A percentile compares a stretch with the other conserved stretches of the same genome.
phyloP scores from a whole-genome alignment of 495 filamentous ascomycete species.

The Xylaria bambusicola region DNA sequence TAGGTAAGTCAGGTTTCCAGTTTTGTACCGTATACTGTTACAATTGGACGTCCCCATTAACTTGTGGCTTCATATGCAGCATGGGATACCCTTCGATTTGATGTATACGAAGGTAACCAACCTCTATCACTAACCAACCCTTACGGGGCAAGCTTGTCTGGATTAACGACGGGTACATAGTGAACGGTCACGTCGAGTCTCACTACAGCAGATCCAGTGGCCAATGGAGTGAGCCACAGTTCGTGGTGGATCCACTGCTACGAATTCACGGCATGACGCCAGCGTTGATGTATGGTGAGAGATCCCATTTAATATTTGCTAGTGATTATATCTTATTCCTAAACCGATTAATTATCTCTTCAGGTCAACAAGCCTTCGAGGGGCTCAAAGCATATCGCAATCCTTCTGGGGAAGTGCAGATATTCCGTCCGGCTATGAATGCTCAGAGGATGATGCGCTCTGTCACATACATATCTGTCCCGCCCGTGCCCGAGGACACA shows the following conservation, averaged over 20 bases:
- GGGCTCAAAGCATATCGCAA: neutral
- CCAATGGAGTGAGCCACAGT: neutral
- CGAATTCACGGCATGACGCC: neutral
- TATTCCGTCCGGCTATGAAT: neutral
- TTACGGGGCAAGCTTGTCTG: no score
- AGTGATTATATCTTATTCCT: no score
- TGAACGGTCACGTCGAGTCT: constrained; percentile 23
- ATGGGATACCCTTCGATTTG: no score
- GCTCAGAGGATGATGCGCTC: neutral
- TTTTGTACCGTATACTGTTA: no score
- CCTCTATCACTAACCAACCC: no score
- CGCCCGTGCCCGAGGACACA: neutral
- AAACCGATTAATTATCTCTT: no score
- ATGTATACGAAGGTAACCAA: no score
- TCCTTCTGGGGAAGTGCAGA: neutral
- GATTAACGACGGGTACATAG: no score
- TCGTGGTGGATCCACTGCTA: neutral
- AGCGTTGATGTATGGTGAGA: neutral
- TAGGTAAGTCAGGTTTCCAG: no score
- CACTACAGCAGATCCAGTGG: neutral
- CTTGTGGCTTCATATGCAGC: no score
- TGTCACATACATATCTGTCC: neutral
- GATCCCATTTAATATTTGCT: no score
- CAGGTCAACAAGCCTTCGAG: neutral
- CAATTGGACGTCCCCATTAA: no score